These are phyloP conservation scores for Lasiodiplodia sp. DNA, from an alignment of 2,329 filamentous ascomycete genomes.

Conservation along the genomic window DNA sequence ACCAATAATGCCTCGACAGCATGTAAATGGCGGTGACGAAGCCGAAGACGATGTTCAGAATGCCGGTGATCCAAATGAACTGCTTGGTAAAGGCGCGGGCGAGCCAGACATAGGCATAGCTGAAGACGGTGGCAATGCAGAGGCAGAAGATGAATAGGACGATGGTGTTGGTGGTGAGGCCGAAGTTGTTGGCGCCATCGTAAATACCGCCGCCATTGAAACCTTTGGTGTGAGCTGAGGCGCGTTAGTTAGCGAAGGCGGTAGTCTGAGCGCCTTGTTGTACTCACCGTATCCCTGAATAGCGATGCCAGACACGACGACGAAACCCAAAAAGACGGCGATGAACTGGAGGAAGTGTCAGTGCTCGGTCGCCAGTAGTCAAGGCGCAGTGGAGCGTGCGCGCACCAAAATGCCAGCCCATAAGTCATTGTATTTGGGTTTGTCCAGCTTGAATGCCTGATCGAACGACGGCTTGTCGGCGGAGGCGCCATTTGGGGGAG, in stretches of 20 bases:
- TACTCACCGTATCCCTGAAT: slow-evolving; percentile 72
- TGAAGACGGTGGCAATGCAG: slow-evolving; percentile 75
- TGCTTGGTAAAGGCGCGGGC: slow-evolving; percentile 83
- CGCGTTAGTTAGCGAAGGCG: slow-evolving; percentile 26
- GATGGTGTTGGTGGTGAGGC: slow-evolving; percentile 82
- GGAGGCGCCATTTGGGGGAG: slow-evolving; percentile 23
- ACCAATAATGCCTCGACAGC: slow-evolving; percentile 77
- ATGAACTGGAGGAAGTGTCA: slow-evolving; percentile 63
- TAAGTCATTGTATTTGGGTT: slow-evolving; percentile 86
- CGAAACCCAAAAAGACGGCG: slow-evolving; percentile 73
- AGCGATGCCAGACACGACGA: slow-evolving; percentile 76
- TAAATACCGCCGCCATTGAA: slow-evolving; percentile 79
- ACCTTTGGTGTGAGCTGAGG: slow-evolving; percentile 61
- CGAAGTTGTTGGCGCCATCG: slow-evolving; percentile 68
- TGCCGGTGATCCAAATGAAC: slow-evolving; percentile 92
- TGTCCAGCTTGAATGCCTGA: slow-evolving; percentile 80
- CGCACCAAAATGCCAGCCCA: slow-evolving; percentile 83
- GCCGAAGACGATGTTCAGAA: slow-evolving; percentile 83
- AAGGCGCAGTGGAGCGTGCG: background rate
- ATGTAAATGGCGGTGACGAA: slow-evolving; percentile 90
- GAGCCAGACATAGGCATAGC: slow-evolving; percentile 76
- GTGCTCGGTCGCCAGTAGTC: background rate
- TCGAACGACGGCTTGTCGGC: slow-evolving; percentile 69
- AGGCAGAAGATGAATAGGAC: slow-evolving; percentile 84
- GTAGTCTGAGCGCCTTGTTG: background rate